Conservation (phyloP, 805 yeast species). For the Wickerhamomyces bovis region DNA sequence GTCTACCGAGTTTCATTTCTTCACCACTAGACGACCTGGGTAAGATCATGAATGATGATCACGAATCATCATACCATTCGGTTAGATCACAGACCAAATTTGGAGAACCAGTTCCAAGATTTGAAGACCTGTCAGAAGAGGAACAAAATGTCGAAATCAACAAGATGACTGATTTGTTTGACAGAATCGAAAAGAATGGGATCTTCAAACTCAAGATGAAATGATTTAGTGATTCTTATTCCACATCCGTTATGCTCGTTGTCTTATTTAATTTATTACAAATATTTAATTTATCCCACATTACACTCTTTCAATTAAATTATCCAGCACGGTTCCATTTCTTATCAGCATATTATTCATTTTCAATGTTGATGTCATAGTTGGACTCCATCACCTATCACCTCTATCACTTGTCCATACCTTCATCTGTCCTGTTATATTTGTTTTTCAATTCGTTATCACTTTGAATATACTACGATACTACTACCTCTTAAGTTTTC, state of each 20-base stretch:
- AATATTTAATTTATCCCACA: too few relatives aligned
- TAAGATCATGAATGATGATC: not conserved
- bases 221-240: conserved; percentile 8
- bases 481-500: too few relatives aligned
- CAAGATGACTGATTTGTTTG: conserved; percentile 21
- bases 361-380: too few relatives aligned
- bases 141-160: conserved; percentile 24
- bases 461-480: too few relatives aligned
- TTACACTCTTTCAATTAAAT: not conserved
- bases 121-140: conserved; percentile 21
- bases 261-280: not conserved
- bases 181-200: conserved; percentile 22
- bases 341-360: too few relatives aligned
- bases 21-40: not conserved
- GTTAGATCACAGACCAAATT: not conserved
- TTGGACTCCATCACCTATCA: not conserved
- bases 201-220: conserved; percentile 22
- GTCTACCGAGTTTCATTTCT: not conserved
- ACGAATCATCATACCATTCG: not conserved
- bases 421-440: too few relatives aligned
- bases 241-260: not conserved
- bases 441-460: too few relatives aligned
- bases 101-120: conserved; percentile 11
- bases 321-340: not conserved
- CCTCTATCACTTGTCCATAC: too few relatives aligned